These are phyloP conservation scores for Raffaelea deltoideospora DNA, from an alignment of 2,329 filamentous ascomycete genomes.

Conservation along the genomic window DNA sequence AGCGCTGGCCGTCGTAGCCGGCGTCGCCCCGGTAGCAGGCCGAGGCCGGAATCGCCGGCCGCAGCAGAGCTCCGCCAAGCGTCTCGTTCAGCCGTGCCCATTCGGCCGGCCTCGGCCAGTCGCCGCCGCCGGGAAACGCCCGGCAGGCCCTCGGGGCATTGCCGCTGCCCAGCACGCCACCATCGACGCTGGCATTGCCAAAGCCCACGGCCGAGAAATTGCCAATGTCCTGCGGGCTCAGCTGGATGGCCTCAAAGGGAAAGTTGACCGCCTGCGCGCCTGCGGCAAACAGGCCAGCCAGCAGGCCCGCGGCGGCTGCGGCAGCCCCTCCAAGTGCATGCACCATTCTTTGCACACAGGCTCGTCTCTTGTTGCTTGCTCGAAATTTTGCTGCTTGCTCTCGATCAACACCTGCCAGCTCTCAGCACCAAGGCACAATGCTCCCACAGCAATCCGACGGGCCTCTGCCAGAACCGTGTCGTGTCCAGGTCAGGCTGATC, in stretches of 20 bases:
- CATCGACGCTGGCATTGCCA: background rate
- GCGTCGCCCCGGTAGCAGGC: conserved; percentile 17
- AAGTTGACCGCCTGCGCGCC: conserved; percentile 1
- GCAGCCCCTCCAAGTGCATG: too few species aligned
- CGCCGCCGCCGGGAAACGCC: conserved; percentile 13
- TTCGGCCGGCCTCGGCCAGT: conserved; percentile 16
- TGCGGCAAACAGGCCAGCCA: too few species aligned
- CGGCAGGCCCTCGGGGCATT: conserved; percentile 13
- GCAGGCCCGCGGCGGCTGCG: too few species aligned
- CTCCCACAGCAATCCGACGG: too few species aligned
- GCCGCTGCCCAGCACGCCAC: background rate
- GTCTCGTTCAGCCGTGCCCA: conserved; percentile 17
- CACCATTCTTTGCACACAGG: too few species aligned
- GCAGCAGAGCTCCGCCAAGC: conserved; percentile 16
- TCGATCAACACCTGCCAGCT: too few species aligned
- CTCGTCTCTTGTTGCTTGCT: too few species aligned
- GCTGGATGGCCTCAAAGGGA: conserved; percentile 4
- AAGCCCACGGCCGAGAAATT: conserved; percentile 5
- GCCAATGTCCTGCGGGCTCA: conserved; percentile 1
- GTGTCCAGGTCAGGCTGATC: too few species aligned
- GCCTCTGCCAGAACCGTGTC: too few species aligned
- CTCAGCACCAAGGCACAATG: too few species aligned
- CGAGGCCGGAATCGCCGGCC: conserved; percentile 16
- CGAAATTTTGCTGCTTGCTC: too few species aligned
- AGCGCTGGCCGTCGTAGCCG: conserved; percentile 13